A percentile compares a stretch with the other conserved stretches of the same genome.
Evolutionary conservation across 1,284 basidiomycete genomes (phyloP).

Genomic region (Vanrija pseudolonga): DNA sequence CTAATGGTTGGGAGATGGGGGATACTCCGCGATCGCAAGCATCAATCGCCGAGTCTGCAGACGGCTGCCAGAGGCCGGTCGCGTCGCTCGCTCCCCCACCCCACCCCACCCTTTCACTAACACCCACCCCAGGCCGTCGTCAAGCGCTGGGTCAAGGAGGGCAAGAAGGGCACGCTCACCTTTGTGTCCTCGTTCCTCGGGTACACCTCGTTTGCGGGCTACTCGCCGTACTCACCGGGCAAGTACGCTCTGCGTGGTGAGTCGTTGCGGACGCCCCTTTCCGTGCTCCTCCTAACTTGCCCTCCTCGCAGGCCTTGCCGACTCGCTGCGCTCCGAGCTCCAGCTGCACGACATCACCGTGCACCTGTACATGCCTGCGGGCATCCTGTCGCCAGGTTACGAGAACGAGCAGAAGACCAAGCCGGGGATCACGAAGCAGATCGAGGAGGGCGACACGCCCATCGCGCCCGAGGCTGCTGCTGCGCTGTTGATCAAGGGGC

Average conservation of each 20-base stretch:
- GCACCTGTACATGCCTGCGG: slow-evolving; percentile 82
- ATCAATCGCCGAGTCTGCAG: too few relatives aligned
- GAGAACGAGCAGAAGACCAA: slow-evolving; percentile 78
- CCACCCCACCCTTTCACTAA: not conserved
- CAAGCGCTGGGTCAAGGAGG: slow-evolving; percentile 64
- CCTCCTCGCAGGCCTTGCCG: slow-evolving; percentile 67
- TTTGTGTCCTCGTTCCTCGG: slow-evolving; percentile 79
- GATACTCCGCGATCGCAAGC: too few relatives aligned
- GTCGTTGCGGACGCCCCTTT: slow-evolving; percentile 4
- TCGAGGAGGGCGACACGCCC: slow-evolving; percentile 74
- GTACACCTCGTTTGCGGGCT: slow-evolving; percentile 78
- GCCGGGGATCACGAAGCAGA: slow-evolving; percentile 70
- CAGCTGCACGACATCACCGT: slow-evolving; percentile 66
- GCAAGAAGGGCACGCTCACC: slow-evolving; percentile 64
- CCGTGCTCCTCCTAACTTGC: not conserved
- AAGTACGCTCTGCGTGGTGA: slow-evolving; percentile 81
- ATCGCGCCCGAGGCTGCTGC: slow-evolving; percentile 67
- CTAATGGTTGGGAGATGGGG: too few relatives aligned
- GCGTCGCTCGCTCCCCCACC: not conserved
- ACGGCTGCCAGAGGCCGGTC: too few relatives aligned
- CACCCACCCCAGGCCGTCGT: slow-evolving; percentile 56
- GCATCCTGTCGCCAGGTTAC: slow-evolving; percentile 77
- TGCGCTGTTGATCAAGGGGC: slow-evolving; percentile 62
- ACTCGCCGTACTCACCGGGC: slow-evolving; percentile 77
- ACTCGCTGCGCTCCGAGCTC: slow-evolving; percentile 77